phyloP scores from a whole-genome alignment of 345 rosid species.

The Limnanthes douglasii region DNA sequence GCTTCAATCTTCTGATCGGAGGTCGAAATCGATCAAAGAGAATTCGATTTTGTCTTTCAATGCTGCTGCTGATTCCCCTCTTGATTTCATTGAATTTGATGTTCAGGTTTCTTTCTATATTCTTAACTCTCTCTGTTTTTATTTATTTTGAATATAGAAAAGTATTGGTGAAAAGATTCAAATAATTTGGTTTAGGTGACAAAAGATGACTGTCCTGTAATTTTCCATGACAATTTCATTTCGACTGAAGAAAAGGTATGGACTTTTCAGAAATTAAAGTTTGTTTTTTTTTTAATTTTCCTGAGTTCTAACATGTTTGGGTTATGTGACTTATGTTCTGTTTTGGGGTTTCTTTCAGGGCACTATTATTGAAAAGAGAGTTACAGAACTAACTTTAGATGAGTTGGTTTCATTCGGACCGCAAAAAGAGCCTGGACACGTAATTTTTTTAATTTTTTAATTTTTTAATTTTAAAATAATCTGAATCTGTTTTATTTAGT shows the following conservation, averaged over 20 bases:
- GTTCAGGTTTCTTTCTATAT: conserved; percentile 36
- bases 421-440: conserved; percentile 19
- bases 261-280: too few relatives aligned
- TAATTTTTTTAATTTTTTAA: not conserved
- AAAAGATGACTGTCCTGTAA: conserved; percentile 44
- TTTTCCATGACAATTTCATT: conserved; percentile 54
- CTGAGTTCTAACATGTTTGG: too few relatives aligned
- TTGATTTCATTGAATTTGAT: conserved; percentile 63
- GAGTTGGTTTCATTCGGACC: conserved; percentile 47
- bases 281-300: too few relatives aligned
- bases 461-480: not conserved
- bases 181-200: conserved; percentile 31
- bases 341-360: conserved; percentile 42
- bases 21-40: conserved; percentile 44
- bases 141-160: not conserved
- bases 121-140: not conserved
- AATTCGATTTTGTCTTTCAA: conserved; percentile 48
- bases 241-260: conserved; percentile 33
- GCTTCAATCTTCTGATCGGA: conserved; percentile 26
- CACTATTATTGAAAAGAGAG: conserved; percentile 34
- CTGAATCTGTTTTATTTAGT: not conserved
- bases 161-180: not conserved
- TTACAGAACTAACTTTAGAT: conserved; percentile 29
- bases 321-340: too few relatives aligned
- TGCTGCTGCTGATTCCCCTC: conserved; percentile 27